Percentiles rank a stretch among this genome's conserved stretches.
phyloP scores from a whole-genome alignment of 2,329 filamentous ascomycete genomes.

The Ceratocystis alfenasii region DNA sequence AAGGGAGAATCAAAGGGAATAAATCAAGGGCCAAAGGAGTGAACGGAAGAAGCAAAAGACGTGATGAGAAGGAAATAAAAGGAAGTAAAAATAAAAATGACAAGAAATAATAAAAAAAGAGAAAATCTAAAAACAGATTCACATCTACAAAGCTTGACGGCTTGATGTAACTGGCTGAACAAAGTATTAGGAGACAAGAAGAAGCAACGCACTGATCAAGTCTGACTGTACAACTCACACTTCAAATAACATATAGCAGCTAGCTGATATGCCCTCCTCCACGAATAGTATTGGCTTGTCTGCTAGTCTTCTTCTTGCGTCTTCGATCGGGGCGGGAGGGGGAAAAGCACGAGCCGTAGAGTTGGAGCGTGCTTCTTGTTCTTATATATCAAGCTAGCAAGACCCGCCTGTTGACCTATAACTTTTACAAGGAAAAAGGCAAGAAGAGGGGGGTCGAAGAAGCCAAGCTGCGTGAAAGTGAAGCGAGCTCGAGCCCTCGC shows the following conservation, averaged over 20 bases:
- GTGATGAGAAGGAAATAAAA: conserved; percentile 1
- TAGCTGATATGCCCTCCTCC: conserved; percentile 7
- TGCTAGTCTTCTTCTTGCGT: conserved; percentile 2
- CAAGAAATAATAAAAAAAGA: background rate
- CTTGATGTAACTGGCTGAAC: conserved; percentile 1
- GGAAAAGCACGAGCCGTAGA: background rate
- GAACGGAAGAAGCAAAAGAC: background rate
- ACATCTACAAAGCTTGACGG: conserved; percentile 6
- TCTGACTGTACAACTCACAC: conserved; percentile 9
- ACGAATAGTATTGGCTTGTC: conserved; percentile 6
- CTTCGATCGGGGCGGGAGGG: conserved; percentile 6
- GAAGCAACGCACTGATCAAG: conserved; percentile 2
- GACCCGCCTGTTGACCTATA: background rate
- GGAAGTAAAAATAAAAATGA: background rate
- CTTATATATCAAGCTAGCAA: conserved; percentile 8
- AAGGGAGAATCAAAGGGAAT: background rate
- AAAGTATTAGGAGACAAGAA: background rate
- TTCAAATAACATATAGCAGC: conserved; percentile 9
- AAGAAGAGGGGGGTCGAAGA: background rate
- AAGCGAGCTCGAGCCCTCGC: conserved; percentile 7
- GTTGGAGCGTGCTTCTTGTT: conserved; percentile 10
- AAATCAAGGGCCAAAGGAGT: background rate
- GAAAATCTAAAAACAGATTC: conserved; percentile 9
- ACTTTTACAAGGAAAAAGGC: background rate
- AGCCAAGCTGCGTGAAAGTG: background rate